phyloP scores from a whole-genome alignment of 2,329 filamentous ascomycete genomes.

The Dactylonectria estremocensis region DNA sequence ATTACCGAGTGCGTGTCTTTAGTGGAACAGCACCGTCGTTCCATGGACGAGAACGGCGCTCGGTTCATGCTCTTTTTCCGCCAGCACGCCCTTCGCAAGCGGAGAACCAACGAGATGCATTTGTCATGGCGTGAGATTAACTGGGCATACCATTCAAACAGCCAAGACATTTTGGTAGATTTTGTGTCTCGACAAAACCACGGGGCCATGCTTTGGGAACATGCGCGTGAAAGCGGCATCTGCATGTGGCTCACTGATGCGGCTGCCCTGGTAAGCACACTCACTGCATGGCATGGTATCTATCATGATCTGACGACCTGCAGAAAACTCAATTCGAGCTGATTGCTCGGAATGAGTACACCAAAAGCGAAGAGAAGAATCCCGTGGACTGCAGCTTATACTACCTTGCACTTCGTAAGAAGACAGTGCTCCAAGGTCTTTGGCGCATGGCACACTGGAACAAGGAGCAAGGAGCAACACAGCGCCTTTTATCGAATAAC shows the following conservation, averaged over 20 bases:
- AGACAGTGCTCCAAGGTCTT: conserved; percentile 88
- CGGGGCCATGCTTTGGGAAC: conserved; percentile 85
- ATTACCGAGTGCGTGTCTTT: conserved; percentile 88
- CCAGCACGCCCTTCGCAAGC: conserved; percentile 81
- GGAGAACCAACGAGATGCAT: conserved; percentile 74
- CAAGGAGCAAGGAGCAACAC: conserved; percentile 85
- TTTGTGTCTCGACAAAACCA: conserved; percentile 86
- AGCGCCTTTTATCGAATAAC: conserved; percentile 88
- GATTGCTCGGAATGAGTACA: conserved; percentile 95
- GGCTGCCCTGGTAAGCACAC: conserved; percentile 77
- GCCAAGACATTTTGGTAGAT: conserved; percentile 91
- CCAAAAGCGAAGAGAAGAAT: conserved; percentile 87
- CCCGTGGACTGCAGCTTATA: conserved; percentile 92
- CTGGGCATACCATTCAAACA: conserved; percentile 87
- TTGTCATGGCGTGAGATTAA: conserved; percentile 86
- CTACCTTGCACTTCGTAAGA: conserved; percentile 93
- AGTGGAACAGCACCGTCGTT: conserved; percentile 88
- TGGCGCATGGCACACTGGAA: conserved; percentile 97
- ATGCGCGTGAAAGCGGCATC: conserved; percentile 88
- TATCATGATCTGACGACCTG: conserved; percentile 24
- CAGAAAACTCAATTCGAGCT: conserved; percentile 81
- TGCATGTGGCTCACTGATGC: conserved; percentile 95
- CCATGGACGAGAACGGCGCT: conserved; percentile 91
- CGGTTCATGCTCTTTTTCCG: conserved; percentile 91
- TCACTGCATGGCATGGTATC: background rate